Percentiles rank a stretch among this genome's conserved stretches.
Evolutionary conservation across 116 monocot species (phyloP).

Genomic region (Phalaenopsis hybrid): DNA sequence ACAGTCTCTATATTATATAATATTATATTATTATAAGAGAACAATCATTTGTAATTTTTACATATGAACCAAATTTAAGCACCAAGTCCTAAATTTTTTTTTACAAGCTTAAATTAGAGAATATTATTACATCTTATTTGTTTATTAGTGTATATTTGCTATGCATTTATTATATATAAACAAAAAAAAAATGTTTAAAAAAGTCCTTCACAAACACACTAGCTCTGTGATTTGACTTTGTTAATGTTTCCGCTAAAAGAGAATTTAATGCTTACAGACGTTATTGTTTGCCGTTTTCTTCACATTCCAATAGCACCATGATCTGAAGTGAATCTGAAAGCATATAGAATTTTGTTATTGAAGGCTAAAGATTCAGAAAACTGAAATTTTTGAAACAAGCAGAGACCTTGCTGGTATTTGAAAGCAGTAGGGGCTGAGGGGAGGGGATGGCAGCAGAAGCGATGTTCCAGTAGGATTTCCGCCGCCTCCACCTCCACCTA

Average conservation of each 20-base stretch:
- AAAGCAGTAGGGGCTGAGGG: conserved; percentile 14
- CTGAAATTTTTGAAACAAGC: not conserved
- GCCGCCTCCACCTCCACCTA: not conserved
- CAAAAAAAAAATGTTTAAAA: not conserved
- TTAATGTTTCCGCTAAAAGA: not conserved
- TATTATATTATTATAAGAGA: too few species aligned
- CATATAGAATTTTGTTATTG: not conserved
- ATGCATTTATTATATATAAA: not conserved
- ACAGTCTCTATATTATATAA: too few species aligned
- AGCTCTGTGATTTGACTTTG: not conserved
- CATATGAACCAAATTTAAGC: too few species aligned
- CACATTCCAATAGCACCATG: conserved; percentile 13
- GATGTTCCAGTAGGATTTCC: not conserved
- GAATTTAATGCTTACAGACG: not conserved
- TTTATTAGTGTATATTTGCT: not conserved
- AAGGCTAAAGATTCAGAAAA: not conserved
- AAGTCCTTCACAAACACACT: not conserved
- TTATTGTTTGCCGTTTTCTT: not conserved
- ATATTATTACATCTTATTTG: too few species aligned
- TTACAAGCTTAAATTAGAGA: too few species aligned
- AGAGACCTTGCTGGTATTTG: conserved; percentile 18
- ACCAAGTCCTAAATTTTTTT: too few species aligned
- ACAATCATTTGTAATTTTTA: too few species aligned
- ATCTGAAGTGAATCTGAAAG: conserved; percentile 8
- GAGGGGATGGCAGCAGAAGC: not conserved